These are phyloP conservation scores for Cajanus cajan DNA, from an alignment of 306 rosid genomes.

Conservation along the genomic window DNA sequence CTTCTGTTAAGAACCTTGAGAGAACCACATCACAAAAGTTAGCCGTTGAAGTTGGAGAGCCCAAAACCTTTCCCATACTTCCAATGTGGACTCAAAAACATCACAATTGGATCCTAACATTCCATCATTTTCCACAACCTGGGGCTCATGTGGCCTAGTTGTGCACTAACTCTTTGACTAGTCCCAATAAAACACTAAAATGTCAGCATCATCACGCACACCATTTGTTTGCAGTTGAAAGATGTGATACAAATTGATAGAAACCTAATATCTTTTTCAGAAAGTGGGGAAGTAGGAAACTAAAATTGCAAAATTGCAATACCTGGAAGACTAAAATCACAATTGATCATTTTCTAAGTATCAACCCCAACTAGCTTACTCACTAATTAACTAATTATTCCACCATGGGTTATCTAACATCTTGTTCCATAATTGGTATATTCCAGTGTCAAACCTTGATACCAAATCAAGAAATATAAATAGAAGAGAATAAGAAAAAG, in stretches of 20 bases:
- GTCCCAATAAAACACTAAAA: too few species aligned
- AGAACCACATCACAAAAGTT: not conserved
- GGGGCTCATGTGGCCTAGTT: too few species aligned
- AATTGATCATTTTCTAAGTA: not conserved
- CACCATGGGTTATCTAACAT: not conserved
- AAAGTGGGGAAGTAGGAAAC: not conserved
- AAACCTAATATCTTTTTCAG: too few species aligned
- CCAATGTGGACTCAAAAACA: not conserved
- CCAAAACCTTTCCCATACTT: not conserved
- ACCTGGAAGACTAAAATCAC: not conserved
- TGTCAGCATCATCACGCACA: too few species aligned
- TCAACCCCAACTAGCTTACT: not conserved
- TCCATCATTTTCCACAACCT: not conserved
- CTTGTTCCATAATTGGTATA: conserved; percentile 6
- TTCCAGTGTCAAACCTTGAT: conserved; percentile 4
- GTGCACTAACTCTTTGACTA: too few species aligned
- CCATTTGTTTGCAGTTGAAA: too few species aligned
- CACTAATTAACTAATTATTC: not conserved
- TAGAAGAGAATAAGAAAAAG: conserved; percentile 18
- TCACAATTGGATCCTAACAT: not conserved
- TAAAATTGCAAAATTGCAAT: not conserved
- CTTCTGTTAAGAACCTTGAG: not conserved
- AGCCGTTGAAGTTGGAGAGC: not conserved
- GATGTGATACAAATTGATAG: too few species aligned
- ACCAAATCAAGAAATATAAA: conserved; percentile 17